These are phyloP conservation scores for Herpetomonas muscarum DNA, from an alignment of 208 protist genomes.

Conservation along the genomic window DNA sequence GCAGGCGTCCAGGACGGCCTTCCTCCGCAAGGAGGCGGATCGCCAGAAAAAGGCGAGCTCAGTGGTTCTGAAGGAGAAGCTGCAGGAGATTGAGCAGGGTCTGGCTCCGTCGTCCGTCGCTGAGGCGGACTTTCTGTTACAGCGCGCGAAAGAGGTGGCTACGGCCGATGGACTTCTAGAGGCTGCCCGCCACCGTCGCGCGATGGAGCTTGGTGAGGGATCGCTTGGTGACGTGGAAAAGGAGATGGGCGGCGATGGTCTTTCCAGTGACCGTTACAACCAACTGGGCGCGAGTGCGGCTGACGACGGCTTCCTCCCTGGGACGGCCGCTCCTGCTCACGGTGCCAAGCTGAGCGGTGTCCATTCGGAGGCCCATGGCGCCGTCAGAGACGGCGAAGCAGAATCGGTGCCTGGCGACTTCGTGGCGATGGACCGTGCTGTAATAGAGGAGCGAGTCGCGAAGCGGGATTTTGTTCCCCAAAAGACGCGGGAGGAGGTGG, in stretches of 20 bases:
- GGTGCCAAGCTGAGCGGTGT: background rate
- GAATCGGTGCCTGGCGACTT: constrained; percentile 21
- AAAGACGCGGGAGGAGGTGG: constrained; percentile 54
- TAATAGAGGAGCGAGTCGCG: constrained; percentile 55
- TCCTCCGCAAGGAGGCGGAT: constrained; percentile 50
- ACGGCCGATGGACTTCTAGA: constrained; percentile 52
- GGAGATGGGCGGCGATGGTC: constrained; percentile 1
- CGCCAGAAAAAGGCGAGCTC: constrained; percentile 63
- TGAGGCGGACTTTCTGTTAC: constrained; percentile 67
- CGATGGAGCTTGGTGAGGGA: constrained; percentile 29
- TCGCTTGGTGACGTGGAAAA: constrained; percentile 7
- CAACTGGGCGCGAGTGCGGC: background rate
- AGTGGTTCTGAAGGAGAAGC: constrained; percentile 60
- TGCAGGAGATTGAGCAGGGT: constrained; percentile 75
- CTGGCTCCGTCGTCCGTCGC: constrained; percentile 47
- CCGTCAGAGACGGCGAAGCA: background rate
- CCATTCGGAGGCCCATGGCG: background rate
- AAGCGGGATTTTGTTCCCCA: constrained; percentile 66
- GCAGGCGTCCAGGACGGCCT: constrained; percentile 69
- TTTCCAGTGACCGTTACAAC: background rate
- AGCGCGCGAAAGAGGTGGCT: constrained; percentile 61
- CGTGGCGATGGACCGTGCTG: constrained; percentile 47
- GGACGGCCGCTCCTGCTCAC: background rate
- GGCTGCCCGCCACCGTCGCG: constrained; percentile 50
- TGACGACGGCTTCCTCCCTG: background rate